Base-by-base conservation (phyloP, 2,329 filamentous ascomycete genomes). In the Aspergillus hortae region DNA sequence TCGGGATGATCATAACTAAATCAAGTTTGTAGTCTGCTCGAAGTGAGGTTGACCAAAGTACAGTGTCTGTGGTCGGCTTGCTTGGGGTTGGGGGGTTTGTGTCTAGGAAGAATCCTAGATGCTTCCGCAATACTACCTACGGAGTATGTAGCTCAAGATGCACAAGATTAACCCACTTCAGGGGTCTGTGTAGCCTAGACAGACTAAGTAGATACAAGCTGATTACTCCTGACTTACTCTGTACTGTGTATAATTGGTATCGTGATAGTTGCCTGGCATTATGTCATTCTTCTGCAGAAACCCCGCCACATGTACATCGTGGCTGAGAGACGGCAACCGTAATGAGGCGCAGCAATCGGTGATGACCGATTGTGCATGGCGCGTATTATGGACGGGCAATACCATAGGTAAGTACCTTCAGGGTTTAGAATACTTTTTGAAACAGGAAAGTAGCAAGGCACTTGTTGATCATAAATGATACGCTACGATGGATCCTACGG, bases 261-360 rank as follows among this genome's bases (percentile, higher is more conserved):
- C 35, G 10, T 38, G 35, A 19, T 11, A 27, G 25, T 44, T 44
- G 12, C 19, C 32, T 36, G 17, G 33, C 33, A 32, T 30, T 23
- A 45, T 46, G 40, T 46, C 42, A 35, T 41, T 42, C 33, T 42
- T 15, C 46, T 53, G 51, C 51, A 53, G 51, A 53, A 50, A 50
- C 51, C 35, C 36, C 46, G 51, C 51, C 51, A 53, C 51, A 53
- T 19, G 40, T 33, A 3, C 17, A n/a, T 21, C 21, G 51, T 53
- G 51, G 51, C 51, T 45, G 43, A 46, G 35, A 15, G 51, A 49
- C 46, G 35, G 43, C 19, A 17, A 32, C 41, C 33, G 32, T 27
- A 38, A 32, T 44, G 48, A 50, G 46, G 51, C 51, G 51, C 47
- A 53, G 51, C 47, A 49, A 15, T 53, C 51, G 51, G 51, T 25